Evolutionary conservation across 1,284 basidiomycete species (phyloP), one percentile per base, ranked within the genome.

Genomic region (Apiotrichum veenhuisii): DNA sequence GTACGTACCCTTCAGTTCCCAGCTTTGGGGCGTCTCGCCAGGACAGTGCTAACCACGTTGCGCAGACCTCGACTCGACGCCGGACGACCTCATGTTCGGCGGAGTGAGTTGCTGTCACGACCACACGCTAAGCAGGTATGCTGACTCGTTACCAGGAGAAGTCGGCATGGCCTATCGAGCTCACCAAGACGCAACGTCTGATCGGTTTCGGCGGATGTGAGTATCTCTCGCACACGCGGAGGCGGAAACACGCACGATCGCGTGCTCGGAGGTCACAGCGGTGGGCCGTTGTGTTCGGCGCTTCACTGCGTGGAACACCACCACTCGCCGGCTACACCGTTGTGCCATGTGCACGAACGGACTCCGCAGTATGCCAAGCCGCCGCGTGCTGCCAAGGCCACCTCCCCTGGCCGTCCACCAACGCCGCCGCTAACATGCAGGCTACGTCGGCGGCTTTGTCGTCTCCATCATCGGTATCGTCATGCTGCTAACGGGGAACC

Each of bases 121-220:
- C n/a, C n/a, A n/a, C n/a, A n/a, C n/a, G n/a, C n/a, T n/a, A n/a
- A n/a, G n/a, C n/a, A 36, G 3, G 23, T 23, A 23, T 10, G 43
- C 57, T 62, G 34, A 62, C 56, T 30, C 0, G 15, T 0, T 25
- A n/a, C n/a, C 52, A 76, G 73, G 64, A 74, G 58, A 88, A 91
- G 70, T 87, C 88, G 17, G 88, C 90, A 12, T 94, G 91, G 81
- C 83, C 82, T 50, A 80, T 93, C 14, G 85, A 85, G 0, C 79
- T 95, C 58, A 87, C 90, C 12, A 81, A 85, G 64, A 88, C 81
- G 38, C 87, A 91, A 66, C 78, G 91, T 46, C 75, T 95, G 54
- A 91, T 91, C 75, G 91, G 91, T 1, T 94, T 94, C 65, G 77
- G 81, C 49, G 86, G 81, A 51, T 93, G 91, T 92, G 64, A 75